Base-by-base conservation (phyloP, 495 filamentous ascomycete species). In the Aspergillus egyptiacus region DNA sequence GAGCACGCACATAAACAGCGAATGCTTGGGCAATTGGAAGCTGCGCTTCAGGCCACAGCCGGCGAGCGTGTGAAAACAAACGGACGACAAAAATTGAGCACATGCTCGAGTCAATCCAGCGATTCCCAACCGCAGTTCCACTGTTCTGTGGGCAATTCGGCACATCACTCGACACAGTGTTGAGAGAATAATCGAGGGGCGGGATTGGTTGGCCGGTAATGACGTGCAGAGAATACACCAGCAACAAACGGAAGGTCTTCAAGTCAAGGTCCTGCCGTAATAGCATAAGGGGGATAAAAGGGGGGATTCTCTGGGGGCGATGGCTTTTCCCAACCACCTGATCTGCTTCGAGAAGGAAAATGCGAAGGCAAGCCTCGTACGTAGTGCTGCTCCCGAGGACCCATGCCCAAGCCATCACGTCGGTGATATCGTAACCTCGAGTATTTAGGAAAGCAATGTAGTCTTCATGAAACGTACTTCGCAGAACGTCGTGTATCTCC, bases 361-460 rank as follows among this genome's bases (percentile, higher is more conserved):
- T 44, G 25, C 75, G 64, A 30, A 64, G 43, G 8, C 61, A 64
- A 10, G 78, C 75, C 38, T 66, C 50, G 13, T 67, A 60, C 0
- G 65, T 43, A 40, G 70, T 66, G 22, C 52, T 50, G 22, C 72
- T 67, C 28, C 63, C 71, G 46, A 85, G 51, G 13, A 85, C 66
- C 77, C 77, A 81, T 5, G 72, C 68, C 82, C 82, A 85, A 6
- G 63, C 51, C 46, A 74, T 63, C 20, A 85, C 68, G 64, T 84
- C 77, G n/a, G 63, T 54, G 2, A 66, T 45, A 22, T 51, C 57
- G 50, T 72, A 79, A 3, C 71, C 69, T 27, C 65, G 64, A 6
- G 30, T 25, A 4, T 31, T 46, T 2, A 85, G 60, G 22, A 67
- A 75, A 0, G 36, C 48, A 23, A 60, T 8, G 9, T 48, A 57